Percentiles rank a stretch among this genome's conserved stretches.
Conservation (phyloP, 2,329 filamentous ascomycete genomes). For the Zalaria sp. region DNA sequence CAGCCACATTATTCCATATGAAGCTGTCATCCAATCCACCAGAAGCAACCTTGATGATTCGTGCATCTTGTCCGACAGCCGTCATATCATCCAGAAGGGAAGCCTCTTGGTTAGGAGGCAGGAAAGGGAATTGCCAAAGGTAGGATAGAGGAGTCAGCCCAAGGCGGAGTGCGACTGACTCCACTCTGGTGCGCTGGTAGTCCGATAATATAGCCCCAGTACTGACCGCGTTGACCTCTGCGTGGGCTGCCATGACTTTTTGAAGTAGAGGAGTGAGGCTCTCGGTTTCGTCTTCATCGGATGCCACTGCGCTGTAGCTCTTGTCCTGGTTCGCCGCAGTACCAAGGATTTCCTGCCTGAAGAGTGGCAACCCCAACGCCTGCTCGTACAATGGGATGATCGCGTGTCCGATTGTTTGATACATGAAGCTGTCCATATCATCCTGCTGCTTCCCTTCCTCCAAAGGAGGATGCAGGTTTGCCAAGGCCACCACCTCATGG, state of each 20-base stretch:
- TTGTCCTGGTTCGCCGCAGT: constrained; percentile 54
- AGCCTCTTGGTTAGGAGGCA: constrained; percentile 40
- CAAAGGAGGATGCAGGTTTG: constrained; percentile 61
- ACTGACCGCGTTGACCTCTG: constrained; percentile 71
- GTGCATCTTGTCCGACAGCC: constrained; percentile 62
- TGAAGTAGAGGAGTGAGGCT: constrained; percentile 64
- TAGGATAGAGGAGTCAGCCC: constrained; percentile 71
- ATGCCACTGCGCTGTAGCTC: constrained; percentile 42
- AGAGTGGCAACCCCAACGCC: constrained; percentile 70
- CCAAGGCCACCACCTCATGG: constrained; percentile 73
- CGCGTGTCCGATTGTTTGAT: constrained; percentile 88
- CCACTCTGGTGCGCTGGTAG: constrained; percentile 91
- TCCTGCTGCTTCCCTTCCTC: constrained; percentile 28
- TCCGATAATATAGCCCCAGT: constrained; percentile 88
- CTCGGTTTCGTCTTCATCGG: constrained; percentile 65
- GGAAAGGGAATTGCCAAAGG: constrained; percentile 77
- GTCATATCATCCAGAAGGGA: constrained; percentile 70
- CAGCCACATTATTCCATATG: constrained; percentile 68
- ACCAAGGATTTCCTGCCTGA: constrained; percentile 64
- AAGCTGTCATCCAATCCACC: constrained; percentile 71
- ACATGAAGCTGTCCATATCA: constrained; percentile 97
- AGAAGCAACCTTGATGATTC: constrained; percentile 89
- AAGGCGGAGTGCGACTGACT: constrained; percentile 77
- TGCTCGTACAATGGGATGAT: constrained; percentile 72
- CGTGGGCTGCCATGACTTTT: constrained; percentile 52